Conservation (phyloP, 2,329 filamentous ascomycete genomes). For the Penicillium italicum region DNA sequence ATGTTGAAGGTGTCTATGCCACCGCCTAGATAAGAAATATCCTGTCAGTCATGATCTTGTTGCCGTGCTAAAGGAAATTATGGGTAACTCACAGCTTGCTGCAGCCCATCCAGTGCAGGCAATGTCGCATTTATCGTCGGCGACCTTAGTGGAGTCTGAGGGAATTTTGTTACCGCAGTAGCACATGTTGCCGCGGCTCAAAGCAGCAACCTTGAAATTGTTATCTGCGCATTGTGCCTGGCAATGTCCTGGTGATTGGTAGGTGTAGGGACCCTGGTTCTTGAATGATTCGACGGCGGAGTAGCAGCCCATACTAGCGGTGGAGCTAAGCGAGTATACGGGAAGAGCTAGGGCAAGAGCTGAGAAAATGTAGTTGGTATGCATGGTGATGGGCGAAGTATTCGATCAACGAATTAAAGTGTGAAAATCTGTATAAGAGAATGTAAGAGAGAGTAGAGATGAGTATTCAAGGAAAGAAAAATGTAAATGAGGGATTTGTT, state of each 20-base stretch:
- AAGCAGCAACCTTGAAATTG: conserved; percentile 15
- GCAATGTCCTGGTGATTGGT: conserved; percentile 17
- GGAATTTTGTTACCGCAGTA: conserved; percentile 24
- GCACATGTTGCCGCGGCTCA: conserved; percentile 21
- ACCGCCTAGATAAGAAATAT: conserved; percentile 14
- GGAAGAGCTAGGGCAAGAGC: conserved; percentile 15
- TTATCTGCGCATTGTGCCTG: conserved; percentile 10
- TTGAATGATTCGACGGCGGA: conserved; percentile 12
- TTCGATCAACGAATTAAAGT: conserved; percentile 1
- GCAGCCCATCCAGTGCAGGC: conserved; percentile 20
- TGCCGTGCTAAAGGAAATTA: background rate
- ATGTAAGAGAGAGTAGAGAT: background rate
- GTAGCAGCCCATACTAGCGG: conserved; percentile 17
- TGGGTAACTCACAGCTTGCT: conserved; percentile 20
- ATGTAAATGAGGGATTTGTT: background rate
- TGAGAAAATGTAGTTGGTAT: conserved; percentile 8
- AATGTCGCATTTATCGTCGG: conserved; percentile 19
- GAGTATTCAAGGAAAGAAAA: conserved; percentile 1
- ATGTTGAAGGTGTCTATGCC: conserved; percentile 18
- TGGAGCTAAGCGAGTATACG: conserved; percentile 1
- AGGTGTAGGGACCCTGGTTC: conserved; percentile 5
- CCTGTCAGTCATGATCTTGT: background rate
- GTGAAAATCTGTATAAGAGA: background rate
- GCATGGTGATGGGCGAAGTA: conserved; percentile 9
- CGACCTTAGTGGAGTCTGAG: conserved; percentile 12